phyloP scores from a whole-genome alignment of 805 yeast species.

The Candida maesae region DNA sequence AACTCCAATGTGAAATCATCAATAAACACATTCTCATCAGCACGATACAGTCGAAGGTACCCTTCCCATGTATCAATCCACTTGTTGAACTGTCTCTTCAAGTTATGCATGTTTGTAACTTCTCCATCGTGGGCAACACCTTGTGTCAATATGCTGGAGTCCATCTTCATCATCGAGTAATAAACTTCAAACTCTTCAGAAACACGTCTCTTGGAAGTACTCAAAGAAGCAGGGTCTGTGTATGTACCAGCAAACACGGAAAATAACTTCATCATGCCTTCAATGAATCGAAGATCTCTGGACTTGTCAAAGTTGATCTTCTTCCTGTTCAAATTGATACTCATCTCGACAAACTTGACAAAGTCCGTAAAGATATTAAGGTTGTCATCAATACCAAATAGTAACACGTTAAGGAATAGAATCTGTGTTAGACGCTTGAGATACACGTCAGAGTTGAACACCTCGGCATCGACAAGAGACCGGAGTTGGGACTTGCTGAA shows the following conservation, averaged over 20 bases:
- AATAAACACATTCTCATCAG: conserved; percentile 8
- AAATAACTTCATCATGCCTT: conserved; percentile 11
- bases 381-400: conserved; percentile 18
- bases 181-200: conserved; percentile 5
- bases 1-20: conserved; percentile 17
- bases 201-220: conserved; percentile 3
- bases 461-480: conserved; percentile 19
- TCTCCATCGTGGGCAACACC: conserved; percentile 8
- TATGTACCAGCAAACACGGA: conserved; percentile 7
- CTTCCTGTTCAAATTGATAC: conserved; percentile 25
- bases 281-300: conserved; percentile 20
- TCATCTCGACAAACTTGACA: conserved; percentile 18
- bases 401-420: conserved; percentile 18
- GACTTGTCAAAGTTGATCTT: conserved; percentile 25
- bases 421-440: conserved; percentile 20
- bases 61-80: conserved; percentile 10
- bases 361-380: conserved; percentile 12
- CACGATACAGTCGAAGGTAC: conserved; percentile 1
- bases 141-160: conserved; percentile 3
- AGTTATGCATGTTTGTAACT: conserved; percentile 1
- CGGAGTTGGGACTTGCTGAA: conserved; percentile 23
- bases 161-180: conserved; percentile 7
- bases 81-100: conserved; percentile 11
- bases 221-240: conserved; percentile 1
- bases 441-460: conserved; percentile 25